phyloP scores from a whole-genome alignment of 1,139 yeast species.

The Pneumocystis oryctolagi region DNA sequence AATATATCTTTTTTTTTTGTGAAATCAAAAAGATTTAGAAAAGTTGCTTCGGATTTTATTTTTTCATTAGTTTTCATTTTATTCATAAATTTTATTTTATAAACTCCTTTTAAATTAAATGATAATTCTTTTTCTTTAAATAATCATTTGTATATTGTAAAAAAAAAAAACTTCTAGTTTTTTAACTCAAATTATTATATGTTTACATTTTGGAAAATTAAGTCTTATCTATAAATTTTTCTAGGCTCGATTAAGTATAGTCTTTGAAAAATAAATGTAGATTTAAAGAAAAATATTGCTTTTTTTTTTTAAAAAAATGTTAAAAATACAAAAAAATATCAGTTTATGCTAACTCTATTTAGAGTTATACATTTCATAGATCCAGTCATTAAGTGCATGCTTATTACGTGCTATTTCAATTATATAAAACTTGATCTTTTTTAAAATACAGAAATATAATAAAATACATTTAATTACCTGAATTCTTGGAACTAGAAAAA shows the following conservation, averaged over 20 bases:
- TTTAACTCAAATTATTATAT: background rate
- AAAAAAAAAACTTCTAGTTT: background rate
- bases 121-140: background rate
- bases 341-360: slow-evolving; percentile 1
- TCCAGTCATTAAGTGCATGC: slow-evolving; percentile 87
- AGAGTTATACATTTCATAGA: slow-evolving; percentile 23
- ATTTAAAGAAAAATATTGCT: background rate
- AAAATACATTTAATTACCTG: slow-evolving; percentile 8
- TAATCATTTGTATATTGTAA: background rate
- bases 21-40: background rate
- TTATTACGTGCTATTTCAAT: slow-evolving; percentile 89
- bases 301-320: background rate
- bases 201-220: background rate
- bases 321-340: background rate
- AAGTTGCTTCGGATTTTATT: background rate
- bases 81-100: background rate
- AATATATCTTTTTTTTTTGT: background rate
- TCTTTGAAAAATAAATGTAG: background rate
- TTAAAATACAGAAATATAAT: slow-evolving; percentile 25
- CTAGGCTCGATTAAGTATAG: background rate
- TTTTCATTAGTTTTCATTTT: background rate
- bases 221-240: background rate
- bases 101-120: background rate
- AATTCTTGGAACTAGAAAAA: slow-evolving; percentile 16
- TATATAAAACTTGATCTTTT: slow-evolving; percentile 89